Base-by-base conservation (phyloP, 306 rosid genomes). In the Sesbania bispinosa region DNA sequence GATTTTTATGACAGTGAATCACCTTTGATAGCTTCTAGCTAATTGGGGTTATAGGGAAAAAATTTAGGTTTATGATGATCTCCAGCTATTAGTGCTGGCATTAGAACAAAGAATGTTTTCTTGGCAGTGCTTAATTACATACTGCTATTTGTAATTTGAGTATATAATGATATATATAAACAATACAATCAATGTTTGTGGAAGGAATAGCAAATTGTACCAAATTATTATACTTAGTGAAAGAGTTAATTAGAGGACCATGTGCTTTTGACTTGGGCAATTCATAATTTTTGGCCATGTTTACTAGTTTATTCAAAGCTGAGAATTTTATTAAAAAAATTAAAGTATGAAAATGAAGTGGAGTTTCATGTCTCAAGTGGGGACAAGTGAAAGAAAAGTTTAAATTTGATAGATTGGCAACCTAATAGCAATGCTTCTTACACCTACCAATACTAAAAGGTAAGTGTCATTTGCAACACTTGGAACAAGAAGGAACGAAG, bases 11-110 rank as follows among this genome's bases (percentile, higher is more conserved):
- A 38, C 1, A 29, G 32, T 42, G 46, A 63, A 33, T 36, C 64
- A n/a, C 43, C 67, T 47, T 46, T 68, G 3, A 8, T 84, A 26
- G 61, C 73, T 68, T 64, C 62, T 18, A 51, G 46, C 32, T 83
- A 54, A 41, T 58, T 19, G 13, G 15, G 32, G 7, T 68, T 62
- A 5, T 14, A 13, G 45, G 38, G 48, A 2, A 23, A 43, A 23
- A 43, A 6, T 13, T 53, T 69, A 33, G 30, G 30, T 55, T 4
- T 47, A 19, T 39, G n/a, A n/a, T n/a, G n/a, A n/a, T n/a, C n/a
- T n/a, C n/a, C n/a, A n/a, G n/a, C n/a, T n/a, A n/a, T n/a, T n/a
- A n/a, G n/a, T n/a, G n/a, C n/a, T n/a, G n/a, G n/a, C n/a, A n/a
- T 64, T 1, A 3, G 2, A 2, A 13, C 10, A 0, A 9, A 29